Evolutionary conservation across 495 filamentous ascomycete genomes (phyloP).

Genomic region (Cercophora scortea): DNA sequence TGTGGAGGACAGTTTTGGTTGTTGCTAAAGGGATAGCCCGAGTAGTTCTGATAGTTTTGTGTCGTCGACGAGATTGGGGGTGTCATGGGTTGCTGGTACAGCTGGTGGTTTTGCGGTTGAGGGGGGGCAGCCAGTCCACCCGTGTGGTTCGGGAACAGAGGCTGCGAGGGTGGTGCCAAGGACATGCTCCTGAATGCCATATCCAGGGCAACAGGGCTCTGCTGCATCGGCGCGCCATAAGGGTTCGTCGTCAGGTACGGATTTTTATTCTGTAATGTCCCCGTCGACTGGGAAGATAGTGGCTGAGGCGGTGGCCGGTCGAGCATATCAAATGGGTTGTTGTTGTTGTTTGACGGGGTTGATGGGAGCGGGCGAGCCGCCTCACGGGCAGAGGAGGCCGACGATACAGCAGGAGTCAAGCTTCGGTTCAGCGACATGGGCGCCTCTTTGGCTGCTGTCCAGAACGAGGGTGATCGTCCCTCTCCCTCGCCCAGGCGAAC

Average conservation of each 20-base stretch:
- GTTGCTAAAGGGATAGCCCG: slow-evolving; percentile 35
- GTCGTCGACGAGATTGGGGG: slow-evolving; percentile 49
- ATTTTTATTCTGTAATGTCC: slow-evolving; percentile 45
- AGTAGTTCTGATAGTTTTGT: slow-evolving; percentile 50
- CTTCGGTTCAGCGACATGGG: slow-evolving; percentile 29
- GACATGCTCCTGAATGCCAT: slow-evolving; percentile 66
- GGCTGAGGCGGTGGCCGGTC: slow-evolving; percentile 36
- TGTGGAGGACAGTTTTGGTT: slow-evolving; percentile 41
- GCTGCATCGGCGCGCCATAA: slow-evolving; percentile 37
- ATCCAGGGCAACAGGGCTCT: slow-evolving; percentile 41
- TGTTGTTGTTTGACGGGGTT: slow-evolving; percentile 48
- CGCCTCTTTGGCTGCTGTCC: slow-evolving; percentile 22
- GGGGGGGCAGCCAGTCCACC: slow-evolving; percentile 61
- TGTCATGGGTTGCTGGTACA: slow-evolving; percentile 47
- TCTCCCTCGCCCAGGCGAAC: slow-evolving; percentile 64
- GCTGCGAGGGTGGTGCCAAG: slow-evolving; percentile 50
- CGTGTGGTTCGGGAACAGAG: slow-evolving; percentile 76
- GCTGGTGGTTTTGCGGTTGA: slow-evolving; percentile 39
- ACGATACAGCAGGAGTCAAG: slow-evolving; percentile 30
- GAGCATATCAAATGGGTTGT: slow-evolving; percentile 62
- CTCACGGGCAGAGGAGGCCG: slow-evolving; percentile 18
- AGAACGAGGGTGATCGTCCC: slow-evolving; percentile 36
- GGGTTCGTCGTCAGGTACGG: slow-evolving; percentile 45
- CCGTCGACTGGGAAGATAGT: slow-evolving; percentile 51
- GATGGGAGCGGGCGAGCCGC: slow-evolving; percentile 21